A percentile compares a stretch with the other conserved stretches of the same genome.
These are phyloP conservation scores for Colletotrichum noveboracense DNA, from an alignment of 2,329 filamentous ascomycete genomes.

Conservation along the genomic window DNA sequence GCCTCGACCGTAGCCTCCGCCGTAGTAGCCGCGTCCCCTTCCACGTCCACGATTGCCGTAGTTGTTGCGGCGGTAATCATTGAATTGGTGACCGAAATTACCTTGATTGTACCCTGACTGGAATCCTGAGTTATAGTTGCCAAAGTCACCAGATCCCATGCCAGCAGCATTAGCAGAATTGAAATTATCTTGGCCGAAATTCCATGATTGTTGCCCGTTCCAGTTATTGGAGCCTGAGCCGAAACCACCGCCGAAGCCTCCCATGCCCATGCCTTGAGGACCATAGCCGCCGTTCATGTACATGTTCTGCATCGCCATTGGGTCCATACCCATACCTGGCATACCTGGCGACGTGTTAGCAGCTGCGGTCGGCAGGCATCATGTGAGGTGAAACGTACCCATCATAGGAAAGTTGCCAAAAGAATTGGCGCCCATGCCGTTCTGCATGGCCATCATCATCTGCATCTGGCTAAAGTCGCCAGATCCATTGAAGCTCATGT, in stretches of 20 bases:
- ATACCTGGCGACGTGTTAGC: slow-evolving; percentile 62
- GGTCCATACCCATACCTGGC: slow-evolving; percentile 86
- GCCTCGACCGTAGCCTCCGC: slow-evolving; percentile 60
- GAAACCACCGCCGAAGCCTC: slow-evolving; percentile 70
- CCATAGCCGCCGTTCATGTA: slow-evolving; percentile 81
- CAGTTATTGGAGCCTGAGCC: slow-evolving; percentile 73
- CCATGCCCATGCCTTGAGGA: slow-evolving; percentile 81
- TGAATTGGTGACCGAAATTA: slow-evolving; percentile 83
- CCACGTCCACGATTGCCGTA: slow-evolving; percentile 71
- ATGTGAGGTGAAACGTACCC: slow-evolving; percentile 65
- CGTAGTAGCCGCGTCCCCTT: slow-evolving; percentile 67
- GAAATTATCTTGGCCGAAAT: slow-evolving; percentile 88
- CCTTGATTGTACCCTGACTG: slow-evolving; percentile 81
- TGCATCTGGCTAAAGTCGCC: slow-evolving; percentile 80
- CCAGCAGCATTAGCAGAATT: slow-evolving; percentile 83
- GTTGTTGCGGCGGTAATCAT: slow-evolving; percentile 76
- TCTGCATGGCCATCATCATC: slow-evolving; percentile 79
- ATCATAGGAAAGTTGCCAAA: slow-evolving; percentile 78
- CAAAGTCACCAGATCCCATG: slow-evolving; percentile 82
- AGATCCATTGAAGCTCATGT: slow-evolving; percentile 62
- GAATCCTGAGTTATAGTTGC: slow-evolving; percentile 79
- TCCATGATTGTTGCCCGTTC: slow-evolving; percentile 83
- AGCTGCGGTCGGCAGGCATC: background rate
- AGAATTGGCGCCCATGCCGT: slow-evolving; percentile 62
- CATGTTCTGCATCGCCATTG: slow-evolving; percentile 75